These are phyloP conservation scores for Ottelia alismoides DNA, from an alignment of 106 monocot species.

Conservation along the genomic window DNA sequence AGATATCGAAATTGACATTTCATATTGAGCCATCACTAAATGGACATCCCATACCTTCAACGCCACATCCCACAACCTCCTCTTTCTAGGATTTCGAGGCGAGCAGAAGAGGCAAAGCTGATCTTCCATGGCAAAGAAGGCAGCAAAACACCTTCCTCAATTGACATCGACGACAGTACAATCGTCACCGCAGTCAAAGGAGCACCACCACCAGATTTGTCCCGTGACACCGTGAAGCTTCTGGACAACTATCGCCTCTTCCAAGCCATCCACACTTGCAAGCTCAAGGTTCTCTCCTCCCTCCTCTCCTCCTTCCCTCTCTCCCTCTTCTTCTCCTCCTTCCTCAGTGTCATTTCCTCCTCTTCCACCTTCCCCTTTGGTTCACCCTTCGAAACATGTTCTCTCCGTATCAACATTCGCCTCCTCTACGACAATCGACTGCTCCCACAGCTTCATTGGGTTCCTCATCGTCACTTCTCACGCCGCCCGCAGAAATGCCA, in stretches of 20 bases:
- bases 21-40: no score
- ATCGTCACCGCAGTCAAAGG: background rate
- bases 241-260: conserved; percentile 74
- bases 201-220: conserved; percentile 1
- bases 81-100: no score
- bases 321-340: conserved; percentile 39
- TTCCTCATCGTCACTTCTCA: conserved; percentile 50
- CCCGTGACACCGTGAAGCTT: conserved; percentile 33
- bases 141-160: background rate
- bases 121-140: no score
- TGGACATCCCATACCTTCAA: no score
- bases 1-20: no score
- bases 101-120: no score
- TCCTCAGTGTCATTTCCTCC: conserved; percentile 30
- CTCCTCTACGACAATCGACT: conserved; percentile 15
- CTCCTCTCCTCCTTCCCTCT: conserved; percentile 21
- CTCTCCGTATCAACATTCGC: conserved; percentile 69
- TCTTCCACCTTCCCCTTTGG: no score
- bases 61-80: no score
- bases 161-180: background rate
- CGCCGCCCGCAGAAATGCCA: conserved; percentile 35
- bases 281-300: conserved; percentile 54
- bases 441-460: conserved; percentile 48
- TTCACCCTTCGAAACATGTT: conserved; percentile 37
- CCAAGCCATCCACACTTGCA: conserved; percentile 55